Evolutionary conservation across 2,329 filamentous ascomycete species (phyloP).

Genomic region (Sporothrix brunneoviolacea): DNA sequence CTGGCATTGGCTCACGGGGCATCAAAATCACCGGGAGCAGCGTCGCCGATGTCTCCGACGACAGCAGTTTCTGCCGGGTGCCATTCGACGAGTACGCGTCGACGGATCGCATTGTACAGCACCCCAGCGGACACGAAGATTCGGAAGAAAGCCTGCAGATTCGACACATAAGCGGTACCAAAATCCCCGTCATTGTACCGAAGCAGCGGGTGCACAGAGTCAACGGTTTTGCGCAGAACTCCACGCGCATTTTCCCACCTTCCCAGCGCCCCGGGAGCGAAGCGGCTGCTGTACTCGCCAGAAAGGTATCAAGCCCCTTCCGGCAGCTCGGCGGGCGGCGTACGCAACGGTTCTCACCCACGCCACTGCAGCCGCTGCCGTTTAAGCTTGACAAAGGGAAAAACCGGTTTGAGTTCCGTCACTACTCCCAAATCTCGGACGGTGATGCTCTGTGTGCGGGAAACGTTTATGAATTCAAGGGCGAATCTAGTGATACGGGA

Average conservation of each 20-base stretch:
- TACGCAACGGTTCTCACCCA: conserved; percentile 9
- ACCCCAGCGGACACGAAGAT: conserved; percentile 15
- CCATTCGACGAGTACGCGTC: conserved; percentile 21
- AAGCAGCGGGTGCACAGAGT: conserved; percentile 26
- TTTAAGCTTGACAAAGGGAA: conserved; percentile 4
- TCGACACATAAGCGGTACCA: conserved; percentile 19
- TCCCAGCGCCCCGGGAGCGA: conserved; percentile 4
- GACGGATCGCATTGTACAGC: conserved; percentile 24
- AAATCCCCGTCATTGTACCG: conserved; percentile 24
- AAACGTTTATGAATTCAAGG: conserved; percentile 9
- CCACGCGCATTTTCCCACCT: conserved; percentile 16
- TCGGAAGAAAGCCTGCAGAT: conserved; percentile 16
- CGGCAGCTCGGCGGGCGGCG: conserved; percentile 7
- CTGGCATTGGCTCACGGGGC: conserved; percentile 5
- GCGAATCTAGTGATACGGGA: not conserved
- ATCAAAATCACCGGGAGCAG: conserved; percentile 31
- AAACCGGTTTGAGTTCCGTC: conserved; percentile 16
- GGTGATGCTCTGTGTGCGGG: not conserved
- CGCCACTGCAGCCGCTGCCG: conserved; percentile 1
- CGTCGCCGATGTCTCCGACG: conserved; percentile 39
- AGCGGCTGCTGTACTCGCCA: not conserved
- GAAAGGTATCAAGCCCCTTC: conserved; percentile 15
- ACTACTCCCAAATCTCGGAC: conserved; percentile 10
- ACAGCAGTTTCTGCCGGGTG: conserved; percentile 13
- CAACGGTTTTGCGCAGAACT: conserved; percentile 25